Base-by-base conservation (phyloP, 257 asterid genomes). In the Scutellaria minor region DNA sequence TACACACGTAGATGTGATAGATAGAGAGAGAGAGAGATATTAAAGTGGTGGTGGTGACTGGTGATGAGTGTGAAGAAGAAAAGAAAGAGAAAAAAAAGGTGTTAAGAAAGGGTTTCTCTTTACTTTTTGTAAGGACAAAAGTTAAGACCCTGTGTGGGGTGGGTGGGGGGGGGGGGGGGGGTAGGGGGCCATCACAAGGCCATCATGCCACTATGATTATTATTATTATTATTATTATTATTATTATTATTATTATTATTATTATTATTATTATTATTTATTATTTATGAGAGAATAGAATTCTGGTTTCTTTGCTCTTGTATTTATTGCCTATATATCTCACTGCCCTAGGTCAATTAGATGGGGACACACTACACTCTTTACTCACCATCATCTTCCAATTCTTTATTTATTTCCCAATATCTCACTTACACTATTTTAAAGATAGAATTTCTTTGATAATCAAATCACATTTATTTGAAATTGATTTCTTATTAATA, bases 171-270 rank as follows among this genome's bases (percentile, higher is more conserved):
- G 35, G 68, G 37, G 40, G 5, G 9, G 46, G 50, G 71, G 70
- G 6, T 1, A n/a, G 59, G 75, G 66, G 61, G 69, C 66, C 64
- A 62, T 81, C 82, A 83, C 77, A 82, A 83, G 77, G 87, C 77
- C 72, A 86, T 86, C 82, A 87, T 89, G 91, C 88, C 88, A 78
- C 58, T 87, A 82, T 89, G 88, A 89, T 75, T 75, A 57, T 81
- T 85, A 86, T 6, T n/a, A n/a, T n/a, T n/a, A n/a, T n/a, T n/a
- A n/a, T n/a, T n/a, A n/a, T n/a, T 31, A 31, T 31, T 31, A 31
- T 31, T 31, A n/a, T n/a, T n/a, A n/a, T n/a, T n/a, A n/a, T n/a
- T n/a, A n/a, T n/a, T n/a, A n/a, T n/a, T n/a, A n/a, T n/a, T n/a
- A n/a, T n/a, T n/a, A n/a, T n/a, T n/a, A 3, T 44, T 44, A 44